Evolutionary conservation across 495 filamentous ascomycete genomes (phyloP), one percentile per base, ranked within the genome.

Genomic region (Hypoxylon perforatum): DNA sequence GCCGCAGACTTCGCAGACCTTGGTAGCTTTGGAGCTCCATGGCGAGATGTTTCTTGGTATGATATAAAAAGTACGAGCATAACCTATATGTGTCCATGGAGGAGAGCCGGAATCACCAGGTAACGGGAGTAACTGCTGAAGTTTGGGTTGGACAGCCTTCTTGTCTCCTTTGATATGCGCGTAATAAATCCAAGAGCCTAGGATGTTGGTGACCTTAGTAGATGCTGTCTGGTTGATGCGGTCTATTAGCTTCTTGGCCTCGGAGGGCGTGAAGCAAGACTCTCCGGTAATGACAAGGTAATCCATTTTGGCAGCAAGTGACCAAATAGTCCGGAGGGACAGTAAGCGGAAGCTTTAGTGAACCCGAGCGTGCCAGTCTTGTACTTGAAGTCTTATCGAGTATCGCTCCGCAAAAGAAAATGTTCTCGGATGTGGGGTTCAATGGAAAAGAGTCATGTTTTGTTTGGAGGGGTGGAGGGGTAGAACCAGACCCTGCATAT

Each of bases 11-110:
- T 93, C 87, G 36, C 94, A 89, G 75, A 98, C 97, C 70, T 87
- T 92, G 36, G 94, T 97, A 36, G 94, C 95, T 72, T 97, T 92
- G 49, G 94, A 96, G 74, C 92, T 97, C 95, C 95, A 99, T 77
- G 95, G 95, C 36, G 93, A 97, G 64, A 96, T 93, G 35, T 94
- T 97, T 49, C 95, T 86, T 10, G 94, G 95, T 35, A 84, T 86
- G 46, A 97, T 83, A 72, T 92, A 92, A 74, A 77, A 83, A 38
- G 76, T 77, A 55, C 73, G 73, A 7, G 66, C 65, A 19, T 71
- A 70, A 48, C 73, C 78, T 51, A 74, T 74, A 57, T 76, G 69
- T 18, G 64, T 61, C 41, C 72, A 49, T 30, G 70, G 61, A 30
- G 61, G 51, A 18, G 71, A 54, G 1, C 45, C 52, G 8, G 65